Conservation (phyloP, 164 flowering plant genomes). For the Chloranthus sessilifolius region DNA sequence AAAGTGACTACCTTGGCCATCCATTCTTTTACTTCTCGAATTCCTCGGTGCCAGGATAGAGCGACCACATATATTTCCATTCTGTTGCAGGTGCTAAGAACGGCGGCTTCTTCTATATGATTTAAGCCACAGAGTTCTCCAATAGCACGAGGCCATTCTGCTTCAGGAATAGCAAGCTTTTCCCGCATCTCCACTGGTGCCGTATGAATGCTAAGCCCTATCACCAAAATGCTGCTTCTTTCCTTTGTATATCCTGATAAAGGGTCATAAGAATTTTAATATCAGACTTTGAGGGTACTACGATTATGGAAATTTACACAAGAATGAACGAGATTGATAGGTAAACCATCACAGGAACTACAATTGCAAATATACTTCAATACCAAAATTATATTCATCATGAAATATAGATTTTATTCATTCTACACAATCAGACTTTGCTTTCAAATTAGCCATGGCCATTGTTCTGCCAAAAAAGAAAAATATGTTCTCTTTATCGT, state of each 20-base stretch:
- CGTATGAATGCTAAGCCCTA: slow-evolving; percentile 93
- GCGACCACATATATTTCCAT: slow-evolving; percentile 98
- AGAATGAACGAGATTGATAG: not conserved
- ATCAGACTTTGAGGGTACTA: not conserved
- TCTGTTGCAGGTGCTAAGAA: slow-evolving; percentile 96
- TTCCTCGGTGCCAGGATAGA: slow-evolving; percentile 88
- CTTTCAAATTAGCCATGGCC: too few relatives aligned
- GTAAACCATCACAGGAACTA: not conserved
- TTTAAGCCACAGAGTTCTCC: slow-evolving; percentile 80
- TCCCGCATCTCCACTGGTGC: slow-evolving; percentile 98
- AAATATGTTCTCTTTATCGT: too few relatives aligned
- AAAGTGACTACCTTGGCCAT: slow-evolving; percentile 76
- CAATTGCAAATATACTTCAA: not conserved
- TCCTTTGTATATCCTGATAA: slow-evolving; percentile 88
- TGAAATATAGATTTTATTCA: too few relatives aligned
- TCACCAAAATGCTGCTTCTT: slow-evolving; percentile 92
- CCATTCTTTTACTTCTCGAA: slow-evolving; percentile 98
- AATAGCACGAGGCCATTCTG: slow-evolving; percentile 97
- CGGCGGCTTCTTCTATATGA: slow-evolving; percentile 98
- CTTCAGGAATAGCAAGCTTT: slow-evolving; percentile 96
- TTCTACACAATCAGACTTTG: too few relatives aligned
- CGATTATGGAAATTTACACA: not conserved
- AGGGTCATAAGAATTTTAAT: not conserved
- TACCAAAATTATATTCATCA: too few relatives aligned
- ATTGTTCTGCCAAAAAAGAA: too few relatives aligned